Evolutionary conservation across 1,139 yeast species (phyloP).

Genomic region (Diutina catenulata): DNA sequence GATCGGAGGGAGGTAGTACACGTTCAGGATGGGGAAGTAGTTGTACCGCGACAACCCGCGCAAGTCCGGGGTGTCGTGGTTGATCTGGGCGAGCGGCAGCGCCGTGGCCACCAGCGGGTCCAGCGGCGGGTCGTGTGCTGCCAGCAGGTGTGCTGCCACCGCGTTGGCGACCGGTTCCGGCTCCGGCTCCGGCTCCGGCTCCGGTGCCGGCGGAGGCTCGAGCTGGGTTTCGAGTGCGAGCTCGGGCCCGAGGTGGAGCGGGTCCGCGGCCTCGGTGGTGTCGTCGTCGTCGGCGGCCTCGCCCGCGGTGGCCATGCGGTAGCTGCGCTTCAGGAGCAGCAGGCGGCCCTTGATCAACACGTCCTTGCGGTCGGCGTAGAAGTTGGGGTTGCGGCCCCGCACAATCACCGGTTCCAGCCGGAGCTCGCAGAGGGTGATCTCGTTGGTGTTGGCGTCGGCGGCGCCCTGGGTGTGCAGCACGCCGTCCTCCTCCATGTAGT

Average conservation of each 20-base stretch:
- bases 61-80: background rate
- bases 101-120: background rate
- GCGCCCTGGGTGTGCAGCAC: slow-evolving; percentile 8
- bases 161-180: too few relatives aligned
- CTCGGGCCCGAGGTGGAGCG: background rate
- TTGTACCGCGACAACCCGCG: slow-evolving; percentile 22
- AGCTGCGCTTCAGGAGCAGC: background rate
- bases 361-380: slow-evolving; percentile 47
- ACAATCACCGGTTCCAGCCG: slow-evolving; percentile 44
- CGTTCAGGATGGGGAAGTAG: slow-evolving; percentile 44
- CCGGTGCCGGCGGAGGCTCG: background rate
- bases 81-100: background rate
- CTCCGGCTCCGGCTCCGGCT: background rate
- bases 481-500: slow-evolving; percentile 23
- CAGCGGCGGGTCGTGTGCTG: background rate
- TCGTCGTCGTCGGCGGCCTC: slow-evolving; percentile 6
- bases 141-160: too few relatives aligned
- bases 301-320: slow-evolving; percentile 6
- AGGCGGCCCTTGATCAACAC: slow-evolving; percentile 24
- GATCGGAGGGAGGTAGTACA: slow-evolving; percentile 47
- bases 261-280: slow-evolving; percentile 7
- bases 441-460: slow-evolving; percentile 19
- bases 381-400: slow-evolving; percentile 55
- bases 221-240: background rate
- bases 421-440: slow-evolving; percentile 20